These are phyloP conservation scores for Cavenderia fasciculata DNA, from an alignment of 78 protist genomes.

Conservation along the genomic window DNA sequence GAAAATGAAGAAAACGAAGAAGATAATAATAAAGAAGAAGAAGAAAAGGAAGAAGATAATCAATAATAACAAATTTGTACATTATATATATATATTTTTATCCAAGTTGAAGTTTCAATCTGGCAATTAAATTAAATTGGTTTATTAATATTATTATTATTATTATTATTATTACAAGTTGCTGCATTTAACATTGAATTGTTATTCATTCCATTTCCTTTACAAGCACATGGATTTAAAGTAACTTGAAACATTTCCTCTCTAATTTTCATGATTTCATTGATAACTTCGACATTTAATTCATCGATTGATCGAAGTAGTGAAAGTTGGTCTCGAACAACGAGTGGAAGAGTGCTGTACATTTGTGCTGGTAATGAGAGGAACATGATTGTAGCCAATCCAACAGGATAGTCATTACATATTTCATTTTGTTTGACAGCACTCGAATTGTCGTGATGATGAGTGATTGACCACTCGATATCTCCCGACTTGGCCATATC, in stretches of 20 bases:
- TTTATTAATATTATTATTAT: too few species aligned
- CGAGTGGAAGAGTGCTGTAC: not conserved
- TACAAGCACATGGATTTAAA: slow-evolving; percentile 27
- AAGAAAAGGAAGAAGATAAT: too few species aligned
- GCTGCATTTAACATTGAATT: too few species aligned
- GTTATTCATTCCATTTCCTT: too few species aligned
- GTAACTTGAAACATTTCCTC: slow-evolving; percentile 59
- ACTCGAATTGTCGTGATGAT: slow-evolving; percentile 30
- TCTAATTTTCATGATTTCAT: slow-evolving; percentile 33
- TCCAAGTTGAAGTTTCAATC: too few species aligned
- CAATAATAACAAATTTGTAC: too few species aligned
- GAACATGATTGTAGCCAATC: slow-evolving; percentile 48
- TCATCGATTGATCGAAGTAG: slow-evolving; percentile 26
- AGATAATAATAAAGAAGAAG: too few species aligned
- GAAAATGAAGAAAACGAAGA: too few species aligned
- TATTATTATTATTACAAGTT: too few species aligned
- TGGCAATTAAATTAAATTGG: too few species aligned
- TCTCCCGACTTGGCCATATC: not conserved
- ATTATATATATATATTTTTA: too few species aligned
- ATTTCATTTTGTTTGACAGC: slow-evolving; percentile 4
- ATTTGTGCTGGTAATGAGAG: slow-evolving; percentile 43
- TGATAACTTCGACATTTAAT: slow-evolving; percentile 11
- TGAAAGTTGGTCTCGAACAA: slow-evolving; percentile 12
- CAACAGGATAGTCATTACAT: slow-evolving; percentile 53
- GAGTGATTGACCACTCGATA: slow-evolving; percentile 35